Evolutionary conservation across 176 grass and related monocot species (phyloP).

Genomic region (sorghum (Sorghum bicolor)): Sorghum_bicolor_NCBIv3 NC_012870.2:5706001-5706500

Average conservation of each 20-base stretch:
- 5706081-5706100: too few relatives aligned
- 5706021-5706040: too few relatives aligned
- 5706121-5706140: slow-evolving; percentile 8
- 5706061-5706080: too few relatives aligned
- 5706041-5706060: too few relatives aligned
- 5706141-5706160: slow-evolving; percentile 16
- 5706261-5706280: neutral
- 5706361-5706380: neutral
- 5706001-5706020: too few relatives aligned
- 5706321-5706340: neutral
- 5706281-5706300: neutral
- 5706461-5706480: slow-evolving; percentile 45
- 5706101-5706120: neutral
- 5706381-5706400: neutral
- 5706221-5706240: neutral
- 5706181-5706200: neutral
- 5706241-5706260: neutral
- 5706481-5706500: neutral
- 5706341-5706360: neutral
- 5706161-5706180: neutral
- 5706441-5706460: slow-evolving; percentile 50
- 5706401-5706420: neutral
- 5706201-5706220: slow-evolving; percentile 10
- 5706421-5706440: neutral
- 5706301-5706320: neutral